Base-by-base conservation (phyloP, 345 rosid genomes). In the Melaleuca alternifolia region DNA sequence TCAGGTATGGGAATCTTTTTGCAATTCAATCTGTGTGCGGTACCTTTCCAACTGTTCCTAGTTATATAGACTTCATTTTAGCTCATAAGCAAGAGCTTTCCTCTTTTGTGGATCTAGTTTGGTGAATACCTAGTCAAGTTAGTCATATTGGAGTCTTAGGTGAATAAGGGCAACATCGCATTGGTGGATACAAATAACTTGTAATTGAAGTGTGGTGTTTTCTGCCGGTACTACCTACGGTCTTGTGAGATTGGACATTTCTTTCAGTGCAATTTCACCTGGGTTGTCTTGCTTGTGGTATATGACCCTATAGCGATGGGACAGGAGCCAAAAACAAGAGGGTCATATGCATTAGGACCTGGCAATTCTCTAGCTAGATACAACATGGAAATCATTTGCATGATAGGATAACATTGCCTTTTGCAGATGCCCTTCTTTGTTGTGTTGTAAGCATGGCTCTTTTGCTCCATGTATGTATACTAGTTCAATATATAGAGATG, bases 1-100 rank as follows among this genome's bases (percentile, higher is more conserved):
- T 26, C 98, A 95, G 95, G 96, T 95, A 87, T 54, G 59, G 82
- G 33, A 85, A 51, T 83, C 86, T 71, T 54, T 54, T 84, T 44
- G 61, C 53, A 21, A 84, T 61, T 37, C 50, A 52, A 77, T 90
- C 61, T 33, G 54, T 79, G 50, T 85, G 61, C 33, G 41, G 23
- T 30, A 30, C 30, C 24, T 85, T 28, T 44, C 77, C 77, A 50
- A 65, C 21, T 52, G 50, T 50, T 50, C 54, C 21, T 62, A 51
- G 76, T 85, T 37, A 28, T 84, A 53, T 26, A 24, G 81, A 71
- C 81, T 71, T 37, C 26, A 37, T 71, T 71, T 37, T 71, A 37
- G 26, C 24, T 71, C 10, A 48, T 18, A 71, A 18, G 81, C 81
- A 71, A 71, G 48, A 18, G 81, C 81, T 71, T 5, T 21, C 81